phyloP scores from a whole-genome alignment of 2,329 filamentous ascomycete species.

The Didymosphaeria variabile region DNA sequence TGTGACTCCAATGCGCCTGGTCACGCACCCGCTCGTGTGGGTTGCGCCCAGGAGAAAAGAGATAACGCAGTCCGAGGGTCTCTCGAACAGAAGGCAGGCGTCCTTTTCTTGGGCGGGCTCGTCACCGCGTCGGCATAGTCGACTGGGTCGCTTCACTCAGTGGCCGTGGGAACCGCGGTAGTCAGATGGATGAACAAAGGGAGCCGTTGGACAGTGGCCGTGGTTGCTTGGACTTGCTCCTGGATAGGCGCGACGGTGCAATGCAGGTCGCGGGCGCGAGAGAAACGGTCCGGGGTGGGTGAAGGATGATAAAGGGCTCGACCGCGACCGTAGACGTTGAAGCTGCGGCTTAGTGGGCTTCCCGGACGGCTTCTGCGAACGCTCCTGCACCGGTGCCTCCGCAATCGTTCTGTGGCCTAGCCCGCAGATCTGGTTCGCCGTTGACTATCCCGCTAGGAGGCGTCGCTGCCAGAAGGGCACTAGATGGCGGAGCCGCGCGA shows the following conservation, averaged over 20 bases:
- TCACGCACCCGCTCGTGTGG: neutral
- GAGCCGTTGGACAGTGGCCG: constrained; percentile 13
- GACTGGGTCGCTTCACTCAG: constrained; percentile 6
- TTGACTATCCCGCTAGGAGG: constrained; percentile 37
- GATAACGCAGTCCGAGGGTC: neutral
- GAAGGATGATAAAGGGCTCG: constrained; percentile 9
- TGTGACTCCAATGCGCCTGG: neutral
- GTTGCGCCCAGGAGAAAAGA: neutral
- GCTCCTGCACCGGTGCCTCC: constrained; percentile 33
- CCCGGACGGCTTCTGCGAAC: constrained; percentile 5
- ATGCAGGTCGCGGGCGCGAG: constrained; percentile 8
- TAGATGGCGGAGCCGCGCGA: constrained; percentile 25
- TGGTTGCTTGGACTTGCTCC: neutral
- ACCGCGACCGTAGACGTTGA: neutral
- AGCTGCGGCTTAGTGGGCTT: constrained; percentile 5
- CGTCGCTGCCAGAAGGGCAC: constrained; percentile 36
- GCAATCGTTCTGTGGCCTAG: constrained; percentile 38
- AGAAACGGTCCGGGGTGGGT: constrained; percentile 6
- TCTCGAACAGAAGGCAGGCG: neutral
- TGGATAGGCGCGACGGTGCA: constrained; percentile 11
- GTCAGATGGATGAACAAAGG: constrained; percentile 4
- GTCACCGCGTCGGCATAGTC: constrained; percentile 8
- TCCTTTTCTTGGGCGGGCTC: neutral
- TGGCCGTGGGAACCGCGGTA: constrained; percentile 8
- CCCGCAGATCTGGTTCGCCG: constrained; percentile 33